A percentile compares a stretch with the other conserved stretches of the same genome.
phyloP scores from a whole-genome alignment of 1,139 yeast species.

The Meyerozyma elateridarum region DNA sequence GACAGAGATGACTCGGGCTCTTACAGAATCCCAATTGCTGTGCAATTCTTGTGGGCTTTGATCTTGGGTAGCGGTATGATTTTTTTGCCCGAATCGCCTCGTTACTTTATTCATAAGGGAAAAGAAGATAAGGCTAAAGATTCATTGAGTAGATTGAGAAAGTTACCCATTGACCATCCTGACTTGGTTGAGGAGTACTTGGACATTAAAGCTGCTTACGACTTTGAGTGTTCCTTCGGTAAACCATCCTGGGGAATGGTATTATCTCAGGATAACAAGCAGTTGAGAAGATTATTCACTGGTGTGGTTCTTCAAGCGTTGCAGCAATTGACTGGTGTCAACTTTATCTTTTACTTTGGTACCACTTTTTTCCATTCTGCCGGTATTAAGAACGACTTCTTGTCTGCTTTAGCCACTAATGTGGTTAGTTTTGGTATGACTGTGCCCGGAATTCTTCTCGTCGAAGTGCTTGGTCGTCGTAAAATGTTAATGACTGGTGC shows the following conservation, averaged over 20 bases:
- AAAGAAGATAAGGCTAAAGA: conserved; percentile 52
- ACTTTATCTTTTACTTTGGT: conserved; percentile 67
- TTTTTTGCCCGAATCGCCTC: conserved; percentile 75
- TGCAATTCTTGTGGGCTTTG: conserved; percentile 40
- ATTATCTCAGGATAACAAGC: conserved; percentile 30
- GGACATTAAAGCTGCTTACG: conserved; percentile 36
- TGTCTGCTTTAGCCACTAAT: conserved; percentile 31
- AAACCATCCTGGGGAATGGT: conserved; percentile 30
- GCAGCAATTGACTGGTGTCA: conserved; percentile 73
- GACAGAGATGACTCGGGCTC: conserved; percentile 46
- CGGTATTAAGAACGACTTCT: conserved; percentile 41
- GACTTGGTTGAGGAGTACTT: conserved; percentile 36
- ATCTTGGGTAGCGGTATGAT: conserved; percentile 51
- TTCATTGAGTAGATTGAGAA: conserved; percentile 30
- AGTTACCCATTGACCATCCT: conserved; percentile 35
- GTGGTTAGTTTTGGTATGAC: conserved; percentile 35
- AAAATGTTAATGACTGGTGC: conserved; percentile 27
- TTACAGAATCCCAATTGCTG: conserved; percentile 64
- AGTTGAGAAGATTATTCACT: conserved; percentile 31
- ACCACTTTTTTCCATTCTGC: conserved; percentile 59
- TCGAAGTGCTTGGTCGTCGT: conserved; percentile 15
- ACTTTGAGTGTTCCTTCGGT: conserved; percentile 28
- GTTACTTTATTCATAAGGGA: conserved; percentile 56
- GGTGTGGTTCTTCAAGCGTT: conserved; percentile 40
- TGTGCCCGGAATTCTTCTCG: conserved; percentile 18